Conservation (phyloP, 2,329 filamentous ascomycete genomes). For the Juglanconis oblonga region DNA sequence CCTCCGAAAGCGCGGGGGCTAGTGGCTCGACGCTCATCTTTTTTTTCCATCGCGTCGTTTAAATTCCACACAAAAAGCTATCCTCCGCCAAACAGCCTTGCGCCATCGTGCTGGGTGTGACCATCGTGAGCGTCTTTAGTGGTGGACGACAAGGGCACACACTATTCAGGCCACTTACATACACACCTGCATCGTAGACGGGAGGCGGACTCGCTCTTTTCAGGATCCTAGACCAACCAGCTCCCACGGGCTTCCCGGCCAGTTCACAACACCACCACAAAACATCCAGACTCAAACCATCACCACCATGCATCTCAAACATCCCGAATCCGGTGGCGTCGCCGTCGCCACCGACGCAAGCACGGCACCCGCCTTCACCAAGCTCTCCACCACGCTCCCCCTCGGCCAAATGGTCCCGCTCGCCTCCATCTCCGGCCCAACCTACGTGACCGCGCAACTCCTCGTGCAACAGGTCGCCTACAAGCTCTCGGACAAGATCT, state of each 20-base stretch:
- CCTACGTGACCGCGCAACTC: constrained; percentile 88
- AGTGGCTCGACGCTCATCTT: background rate
- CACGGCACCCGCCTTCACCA: constrained; percentile 33
- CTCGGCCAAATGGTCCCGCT: constrained; percentile 55
- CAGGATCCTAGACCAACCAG: background rate
- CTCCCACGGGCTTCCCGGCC: background rate
- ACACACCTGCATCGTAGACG: background rate
- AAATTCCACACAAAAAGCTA: background rate
- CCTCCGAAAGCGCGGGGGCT: constrained; percentile 13
- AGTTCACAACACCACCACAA: background rate
- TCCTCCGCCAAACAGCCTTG: background rate
- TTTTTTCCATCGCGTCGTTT: background rate
- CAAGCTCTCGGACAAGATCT: constrained; percentile 93
- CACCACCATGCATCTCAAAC: constrained; percentile 28
- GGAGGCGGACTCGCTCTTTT: background rate
- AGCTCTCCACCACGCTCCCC: constrained; percentile 51
- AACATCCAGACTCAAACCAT: background rate
- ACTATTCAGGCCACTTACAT: background rate
- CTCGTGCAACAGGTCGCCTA: constrained; percentile 96
- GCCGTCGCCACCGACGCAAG: constrained; percentile 27
- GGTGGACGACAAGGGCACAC: background rate
- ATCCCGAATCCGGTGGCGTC: constrained; percentile 33
- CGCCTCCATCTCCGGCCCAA: constrained; percentile 73
- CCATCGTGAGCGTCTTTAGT: background rate
- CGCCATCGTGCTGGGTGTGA: background rate